Base-by-base conservation (phyloP, 164 flowering plant genomes). In the Vitis labrusca region DNA sequence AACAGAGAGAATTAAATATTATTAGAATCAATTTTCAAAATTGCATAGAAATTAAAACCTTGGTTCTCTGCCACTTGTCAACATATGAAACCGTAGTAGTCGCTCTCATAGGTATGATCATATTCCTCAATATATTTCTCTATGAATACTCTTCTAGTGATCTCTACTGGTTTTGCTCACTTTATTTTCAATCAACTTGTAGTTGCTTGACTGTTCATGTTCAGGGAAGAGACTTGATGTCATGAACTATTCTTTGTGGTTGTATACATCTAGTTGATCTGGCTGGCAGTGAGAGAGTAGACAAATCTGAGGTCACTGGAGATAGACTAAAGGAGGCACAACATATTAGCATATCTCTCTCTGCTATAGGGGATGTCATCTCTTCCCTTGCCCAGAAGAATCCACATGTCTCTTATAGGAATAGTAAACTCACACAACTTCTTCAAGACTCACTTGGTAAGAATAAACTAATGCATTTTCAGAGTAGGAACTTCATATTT, bases 311-410 rank as follows among this genome's bases (percentile, higher is more conserved):
- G 78, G 94, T 82, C 50, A 88, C 91, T 9, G 98, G 98, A 73
- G 95, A 90, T 71, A 74, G 97, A 74, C 81, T 93, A n/a, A 93
- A 93, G 74, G 98, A 93, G 82, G 96, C 98, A 30, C 98, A 91
- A 54, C 91, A 87, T 69, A 93, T 93, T 44, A 93, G 91, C 78
- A 90, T 67, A 79, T 93, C 97, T 47, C 91, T 93, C 12, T 89
- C 98, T 50, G 98, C 98, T 65, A 72, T 93, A 56, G 98, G 98
- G 6, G 98, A 93, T 78, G 98, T 93, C 51, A 93, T 93, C n/a
- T 72, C 90, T 68, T 88, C 98, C 13, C 94, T 93, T 67, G 92
- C 98, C 23, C 91, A 88, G 71, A 91, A 89, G 82, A 90, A 85
- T 73, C 78, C 94, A 29, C 98, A 93, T 75, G 93, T 93, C 17